A percentile compares a stretch with the other conserved stretches of the same genome.
phyloP scores from a whole-genome alignment of 2,329 filamentous ascomycete species.

The Nothophoma quercina region DNA sequence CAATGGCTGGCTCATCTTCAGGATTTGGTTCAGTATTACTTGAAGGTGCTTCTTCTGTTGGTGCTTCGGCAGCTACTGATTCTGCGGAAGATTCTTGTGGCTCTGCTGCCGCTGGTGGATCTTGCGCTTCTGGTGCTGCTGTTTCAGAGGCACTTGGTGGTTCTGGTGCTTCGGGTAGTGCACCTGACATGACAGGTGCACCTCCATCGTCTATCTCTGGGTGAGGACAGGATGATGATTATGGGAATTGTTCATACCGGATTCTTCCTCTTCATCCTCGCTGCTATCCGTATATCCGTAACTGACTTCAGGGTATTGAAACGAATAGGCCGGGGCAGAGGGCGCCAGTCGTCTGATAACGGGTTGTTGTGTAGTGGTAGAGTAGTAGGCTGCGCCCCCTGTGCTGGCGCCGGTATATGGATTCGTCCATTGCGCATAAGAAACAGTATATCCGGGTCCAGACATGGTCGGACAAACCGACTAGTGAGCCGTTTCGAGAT shows the following conservation, averaged over 20 bases:
- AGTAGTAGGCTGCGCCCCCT: conserved; percentile 16
- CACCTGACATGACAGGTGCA: conserved; percentile 22
- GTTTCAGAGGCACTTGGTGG: conserved; percentile 24
- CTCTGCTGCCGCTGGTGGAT: conserved; percentile 4
- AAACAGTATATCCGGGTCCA: conserved; percentile 34
- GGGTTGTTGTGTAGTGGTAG: conserved; percentile 23
- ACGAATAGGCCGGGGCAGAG: conserved; percentile 23
- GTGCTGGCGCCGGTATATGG: conserved; percentile 34
- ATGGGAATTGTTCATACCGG: conserved; percentile 4
- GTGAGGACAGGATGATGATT: background rate
- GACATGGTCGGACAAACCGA: conserved; percentile 40
- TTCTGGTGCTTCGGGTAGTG: conserved; percentile 26
- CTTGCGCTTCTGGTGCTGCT: conserved; percentile 11
- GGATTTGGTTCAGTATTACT: conserved; percentile 18
- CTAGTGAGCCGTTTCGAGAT: conserved; percentile 25
- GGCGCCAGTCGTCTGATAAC: conserved; percentile 35
- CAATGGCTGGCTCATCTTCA: conserved; percentile 22
- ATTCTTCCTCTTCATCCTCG: conserved; percentile 23
- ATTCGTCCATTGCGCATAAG: conserved; percentile 44
- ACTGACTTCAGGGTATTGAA: conserved; percentile 8
- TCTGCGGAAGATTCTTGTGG: conserved; percentile 8
- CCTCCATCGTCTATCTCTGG: conserved; percentile 29
- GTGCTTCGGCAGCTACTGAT: conserved; percentile 10
- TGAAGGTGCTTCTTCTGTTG: conserved; percentile 9
- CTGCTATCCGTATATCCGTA: conserved; percentile 22